Evolutionary conservation across 1,284 basidiomycete species (phyloP).

Genomic region (Rhodotorula mucilaginosa): DNA sequence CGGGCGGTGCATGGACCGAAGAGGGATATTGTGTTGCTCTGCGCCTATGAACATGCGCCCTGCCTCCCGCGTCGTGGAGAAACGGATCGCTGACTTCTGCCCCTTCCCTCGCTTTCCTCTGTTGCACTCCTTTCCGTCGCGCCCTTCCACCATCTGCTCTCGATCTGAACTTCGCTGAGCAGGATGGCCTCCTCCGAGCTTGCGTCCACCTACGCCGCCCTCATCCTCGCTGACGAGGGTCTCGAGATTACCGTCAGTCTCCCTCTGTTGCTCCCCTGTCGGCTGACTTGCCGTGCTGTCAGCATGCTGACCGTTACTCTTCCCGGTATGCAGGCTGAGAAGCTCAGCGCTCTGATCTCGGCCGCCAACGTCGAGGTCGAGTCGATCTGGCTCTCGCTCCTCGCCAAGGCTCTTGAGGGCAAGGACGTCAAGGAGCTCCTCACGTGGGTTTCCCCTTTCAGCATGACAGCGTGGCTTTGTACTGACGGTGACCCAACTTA

Average conservation of each 20-base stretch:
- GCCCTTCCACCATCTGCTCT: not conserved
- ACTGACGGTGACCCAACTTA: not conserved
- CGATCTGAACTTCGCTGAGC: not conserved
- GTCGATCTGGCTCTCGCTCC: conserved; percentile 94
- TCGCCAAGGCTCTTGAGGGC: conserved; percentile 96
- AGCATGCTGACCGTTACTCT: not conserved
- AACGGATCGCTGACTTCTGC: conserved; percentile 10
- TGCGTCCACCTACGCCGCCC: conserved; percentile 63
- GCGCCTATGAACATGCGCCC: too few species aligned
- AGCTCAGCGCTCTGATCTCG: conserved; percentile 75
- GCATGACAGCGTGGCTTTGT: conserved; percentile 56
- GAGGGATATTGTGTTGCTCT: too few species aligned
- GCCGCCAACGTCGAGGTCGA: conserved; percentile 87
- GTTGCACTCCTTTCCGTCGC: too few species aligned
- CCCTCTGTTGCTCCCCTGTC: not conserved
- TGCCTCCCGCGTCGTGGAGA: not conserved
- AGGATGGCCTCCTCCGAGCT: conserved; percentile 37
- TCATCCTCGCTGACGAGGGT: conserved; percentile 95
- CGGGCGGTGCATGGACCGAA: too few species aligned
- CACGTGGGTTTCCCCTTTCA: conserved; percentile 62
- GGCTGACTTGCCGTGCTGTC: too few species aligned
- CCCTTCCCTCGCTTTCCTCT: not conserved
- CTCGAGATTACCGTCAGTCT: conserved; percentile 92
- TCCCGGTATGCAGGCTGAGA: conserved; percentile 69
- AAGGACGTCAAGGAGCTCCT: conserved; percentile 95